phyloP scores from a whole-genome alignment of 108 stramenopile species.

The Nitzschia putrida region DNA sequence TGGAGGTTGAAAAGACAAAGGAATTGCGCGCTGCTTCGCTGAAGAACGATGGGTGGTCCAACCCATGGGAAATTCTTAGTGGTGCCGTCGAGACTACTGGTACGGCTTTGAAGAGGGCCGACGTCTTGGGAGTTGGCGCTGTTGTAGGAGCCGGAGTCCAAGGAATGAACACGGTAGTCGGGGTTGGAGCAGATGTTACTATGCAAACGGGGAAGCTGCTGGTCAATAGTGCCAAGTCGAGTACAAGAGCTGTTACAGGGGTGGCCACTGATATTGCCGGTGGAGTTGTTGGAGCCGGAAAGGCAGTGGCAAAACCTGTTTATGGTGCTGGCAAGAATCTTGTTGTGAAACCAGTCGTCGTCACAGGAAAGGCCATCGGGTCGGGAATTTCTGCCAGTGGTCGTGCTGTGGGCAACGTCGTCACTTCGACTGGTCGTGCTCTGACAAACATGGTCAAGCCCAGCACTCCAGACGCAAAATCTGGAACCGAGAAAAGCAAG shows the following conservation, averaged over 20 bases:
- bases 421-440: conserved; percentile 10
- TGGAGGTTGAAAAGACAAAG: conserved; percentile 19
- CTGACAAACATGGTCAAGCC: conserved; percentile 10
- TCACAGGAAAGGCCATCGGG: conserved; percentile 16
- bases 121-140: conserved; percentile 17
- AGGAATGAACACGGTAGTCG: conserved; percentile 25
- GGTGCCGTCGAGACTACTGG: conserved; percentile 38
- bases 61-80: conserved; percentile 17
- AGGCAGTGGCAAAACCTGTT: conserved; percentile 5
- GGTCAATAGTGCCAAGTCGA: background rate
- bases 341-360: conserved; percentile 16
- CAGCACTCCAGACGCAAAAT: background rate
- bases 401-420: conserved; percentile 3
- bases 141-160: conserved; percentile 17
- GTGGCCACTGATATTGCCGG: conserved; percentile 1
- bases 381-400: conserved; percentile 4
- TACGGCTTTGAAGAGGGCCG: conserved; percentile 15
- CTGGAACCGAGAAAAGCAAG: too few species aligned
- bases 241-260: background rate
- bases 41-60: conserved; percentile 13
- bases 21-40: conserved; percentile 19
- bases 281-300: background rate
- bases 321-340: conserved; percentile 16
- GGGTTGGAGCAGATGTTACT: conserved; percentile 22
- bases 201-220: conserved; percentile 8